A percentile compares a stretch with the other conserved stretches of the same genome.
Evolutionary conservation across 176 grass and related monocot genomes (phyloP).

Genomic region (Eleusine indica): DNA sequence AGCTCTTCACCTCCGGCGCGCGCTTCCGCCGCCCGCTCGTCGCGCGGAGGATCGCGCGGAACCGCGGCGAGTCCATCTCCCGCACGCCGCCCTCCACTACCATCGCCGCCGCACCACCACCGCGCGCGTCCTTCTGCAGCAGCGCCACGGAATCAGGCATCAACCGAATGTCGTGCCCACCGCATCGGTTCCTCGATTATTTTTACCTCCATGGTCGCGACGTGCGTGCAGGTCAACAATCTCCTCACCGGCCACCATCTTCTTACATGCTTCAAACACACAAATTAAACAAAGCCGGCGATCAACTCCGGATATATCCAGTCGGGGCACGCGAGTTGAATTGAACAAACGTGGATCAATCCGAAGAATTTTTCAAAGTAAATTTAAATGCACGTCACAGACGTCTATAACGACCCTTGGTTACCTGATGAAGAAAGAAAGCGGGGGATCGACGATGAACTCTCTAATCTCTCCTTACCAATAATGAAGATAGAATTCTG

Average conservation of each 20-base stretch:
- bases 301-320: not conserved
- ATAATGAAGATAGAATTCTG: no score
- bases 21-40: constrained; percentile 89
- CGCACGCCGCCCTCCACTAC: constrained; percentile 39
- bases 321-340: not conserved
- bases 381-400: not conserved
- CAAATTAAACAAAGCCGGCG: not conserved
- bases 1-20: constrained; percentile 77
- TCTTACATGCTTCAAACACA: constrained; percentile 35
- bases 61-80: constrained; percentile 91
- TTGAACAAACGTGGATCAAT: not conserved
- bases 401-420: not conserved
- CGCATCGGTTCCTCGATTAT: not conserved
- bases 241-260: constrained; percentile 19
- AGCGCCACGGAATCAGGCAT: not conserved
- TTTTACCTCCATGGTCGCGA: constrained; percentile 48
- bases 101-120: constrained; percentile 19
- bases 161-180: not conserved
- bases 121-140: constrained; percentile 22
- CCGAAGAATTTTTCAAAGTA: not conserved
- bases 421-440: not conserved
- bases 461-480: not conserved
- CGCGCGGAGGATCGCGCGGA: constrained; percentile 80
- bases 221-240: constrained; percentile 17
- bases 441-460: not conserved